Percentiles rank a stretch among this genome's conserved stretches.
These are phyloP conservation scores for Trichoderma gracile DNA, from an alignment of 2,329 filamentous ascomycete genomes.

Conservation along the genomic window DNA sequence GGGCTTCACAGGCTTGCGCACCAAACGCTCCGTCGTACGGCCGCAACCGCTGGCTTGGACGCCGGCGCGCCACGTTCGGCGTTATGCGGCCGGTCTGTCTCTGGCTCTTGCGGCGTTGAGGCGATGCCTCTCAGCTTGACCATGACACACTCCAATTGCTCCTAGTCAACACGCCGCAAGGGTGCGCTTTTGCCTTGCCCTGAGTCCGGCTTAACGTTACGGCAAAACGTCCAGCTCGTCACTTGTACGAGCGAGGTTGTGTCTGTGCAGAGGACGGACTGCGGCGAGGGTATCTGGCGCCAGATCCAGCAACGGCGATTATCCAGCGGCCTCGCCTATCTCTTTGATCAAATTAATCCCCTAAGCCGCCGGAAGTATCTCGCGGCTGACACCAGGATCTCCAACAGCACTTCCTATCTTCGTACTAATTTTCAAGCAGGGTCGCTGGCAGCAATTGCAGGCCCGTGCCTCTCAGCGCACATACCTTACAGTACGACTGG, in stretches of 20 bases:
- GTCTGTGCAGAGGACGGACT: not conserved
- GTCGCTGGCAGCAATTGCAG: not conserved
- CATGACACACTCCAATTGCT: not conserved
- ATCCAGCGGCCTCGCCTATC: slow-evolving; percentile 21
- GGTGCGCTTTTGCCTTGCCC: not conserved
- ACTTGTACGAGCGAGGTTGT: not conserved
- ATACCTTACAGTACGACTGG: not conserved
- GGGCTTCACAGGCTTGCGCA: not conserved
- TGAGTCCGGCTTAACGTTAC: slow-evolving; percentile 7
- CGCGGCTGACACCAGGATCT: not conserved
- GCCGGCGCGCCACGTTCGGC: slow-evolving; percentile 7
- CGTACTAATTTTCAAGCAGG: not conserved
- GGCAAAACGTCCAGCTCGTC: not conserved
- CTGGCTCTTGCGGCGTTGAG: slow-evolving; percentile 11
- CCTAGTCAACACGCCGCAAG: slow-evolving; percentile 10
- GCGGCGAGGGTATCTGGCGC: not conserved
- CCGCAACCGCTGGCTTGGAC: not conserved
- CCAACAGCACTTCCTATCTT: no score
- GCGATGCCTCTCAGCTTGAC: slow-evolving; percentile 14
- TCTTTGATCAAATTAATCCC: slow-evolving; percentile 5
- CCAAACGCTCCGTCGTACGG: slow-evolving; percentile 1
- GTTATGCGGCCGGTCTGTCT: not conserved
- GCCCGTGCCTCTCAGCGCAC: not conserved
- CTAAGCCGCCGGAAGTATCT: not conserved
- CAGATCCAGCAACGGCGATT: slow-evolving; percentile 5